Conservation (phyloP, 345 rosid genomes). For the Firmiana major region DNA sequence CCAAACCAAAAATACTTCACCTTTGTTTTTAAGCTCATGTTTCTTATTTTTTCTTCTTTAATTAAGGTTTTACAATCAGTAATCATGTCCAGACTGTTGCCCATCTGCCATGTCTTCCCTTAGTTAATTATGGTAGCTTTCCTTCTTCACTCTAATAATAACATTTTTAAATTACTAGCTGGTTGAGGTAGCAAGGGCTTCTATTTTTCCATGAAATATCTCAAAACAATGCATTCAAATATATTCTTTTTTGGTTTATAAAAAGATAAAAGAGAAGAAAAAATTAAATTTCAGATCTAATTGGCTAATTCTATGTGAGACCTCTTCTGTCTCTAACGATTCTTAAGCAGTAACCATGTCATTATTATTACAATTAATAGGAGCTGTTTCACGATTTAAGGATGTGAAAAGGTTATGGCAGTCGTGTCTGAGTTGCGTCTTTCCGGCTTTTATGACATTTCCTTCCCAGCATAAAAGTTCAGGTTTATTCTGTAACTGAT, state of each 20-base stretch:
- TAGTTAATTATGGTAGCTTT: background rate
- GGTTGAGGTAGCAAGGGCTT: no score
- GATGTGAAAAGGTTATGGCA: no score
- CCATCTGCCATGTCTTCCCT: background rate
- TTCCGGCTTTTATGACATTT: background rate
- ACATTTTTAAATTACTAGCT: background rate
- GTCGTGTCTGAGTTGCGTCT: background rate
- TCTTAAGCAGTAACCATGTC: background rate
- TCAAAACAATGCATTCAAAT: background rate
- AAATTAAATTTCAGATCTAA: no score
- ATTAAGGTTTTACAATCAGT: background rate
- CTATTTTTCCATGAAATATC: constrained; percentile 2
- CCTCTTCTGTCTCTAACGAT: background rate
- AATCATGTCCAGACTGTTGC: background rate
- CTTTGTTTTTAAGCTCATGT: no score
- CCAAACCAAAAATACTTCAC: background rate
- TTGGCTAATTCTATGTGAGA: no score
- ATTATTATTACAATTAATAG: background rate
- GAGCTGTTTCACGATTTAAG: background rate
- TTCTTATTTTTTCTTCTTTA: background rate
- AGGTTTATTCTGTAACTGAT: constrained; percentile 2
- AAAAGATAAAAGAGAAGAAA: no score
- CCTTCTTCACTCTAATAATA: background rate
- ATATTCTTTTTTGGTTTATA: background rate
- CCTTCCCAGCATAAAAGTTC: background rate